Percentiles rank a stretch among this genome's conserved stretches.
These are phyloP conservation scores for Neofusicoccum ribis DNA, from an alignment of 2,329 filamentous ascomycete genomes.

Conservation along the genomic window DNA sequence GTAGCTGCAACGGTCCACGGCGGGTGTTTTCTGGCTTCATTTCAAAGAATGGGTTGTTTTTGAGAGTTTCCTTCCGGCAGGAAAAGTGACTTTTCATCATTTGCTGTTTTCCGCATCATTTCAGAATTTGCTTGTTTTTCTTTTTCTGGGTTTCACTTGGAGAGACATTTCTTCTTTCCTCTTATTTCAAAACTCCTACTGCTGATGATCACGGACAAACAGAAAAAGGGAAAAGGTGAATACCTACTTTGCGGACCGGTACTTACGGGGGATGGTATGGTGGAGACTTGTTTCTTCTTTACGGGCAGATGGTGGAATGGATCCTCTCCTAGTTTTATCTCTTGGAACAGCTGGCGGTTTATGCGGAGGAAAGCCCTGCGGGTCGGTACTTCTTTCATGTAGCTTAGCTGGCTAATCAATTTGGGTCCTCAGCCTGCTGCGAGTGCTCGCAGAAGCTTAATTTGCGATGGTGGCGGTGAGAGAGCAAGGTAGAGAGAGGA, in stretches of 20 bases:
- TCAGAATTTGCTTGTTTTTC: background rate
- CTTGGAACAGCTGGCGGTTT: background rate
- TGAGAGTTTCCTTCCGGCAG: background rate
- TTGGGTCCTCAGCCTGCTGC: background rate
- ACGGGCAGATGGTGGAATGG: background rate
- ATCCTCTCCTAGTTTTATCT: background rate
- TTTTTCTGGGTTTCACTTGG: background rate
- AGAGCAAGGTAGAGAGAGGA: background rate
- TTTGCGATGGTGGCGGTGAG: background rate
- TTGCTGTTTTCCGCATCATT: background rate
- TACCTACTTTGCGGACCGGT: background rate
- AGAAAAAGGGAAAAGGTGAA: background rate
- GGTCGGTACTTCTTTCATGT: background rate
- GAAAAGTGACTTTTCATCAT: slow-evolving; percentile 3
- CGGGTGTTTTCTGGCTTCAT: slow-evolving; percentile 11
- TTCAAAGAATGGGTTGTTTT: background rate
- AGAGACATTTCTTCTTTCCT: background rate
- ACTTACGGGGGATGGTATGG: background rate
- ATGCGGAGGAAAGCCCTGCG: background rate
- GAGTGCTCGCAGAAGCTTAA: too few species aligned
- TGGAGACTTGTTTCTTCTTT: background rate
- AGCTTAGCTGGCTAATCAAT: slow-evolving; percentile 12
- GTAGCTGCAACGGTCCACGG: background rate
- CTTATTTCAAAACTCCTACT: background rate
- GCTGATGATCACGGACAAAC: background rate